Percentiles rank a stretch among this genome's conserved stretches.
phyloP scores from a whole-genome alignment of 2,329 filamentous ascomycete genomes.

The Exophiala oligosperma region DNA sequence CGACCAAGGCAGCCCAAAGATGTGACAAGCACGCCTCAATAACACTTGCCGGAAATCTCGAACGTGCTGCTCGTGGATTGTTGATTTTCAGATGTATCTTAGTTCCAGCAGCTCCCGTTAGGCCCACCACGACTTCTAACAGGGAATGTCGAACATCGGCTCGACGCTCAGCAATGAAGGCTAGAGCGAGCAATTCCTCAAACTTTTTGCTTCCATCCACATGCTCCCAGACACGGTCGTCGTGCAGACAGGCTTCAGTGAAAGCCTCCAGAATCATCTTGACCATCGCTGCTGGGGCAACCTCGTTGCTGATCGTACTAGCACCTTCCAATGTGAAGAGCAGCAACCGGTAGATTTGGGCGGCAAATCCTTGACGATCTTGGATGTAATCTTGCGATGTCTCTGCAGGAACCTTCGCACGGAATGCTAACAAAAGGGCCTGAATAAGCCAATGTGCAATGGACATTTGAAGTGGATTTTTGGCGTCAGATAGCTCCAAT shows the following conservation, averaged over 20 bases:
- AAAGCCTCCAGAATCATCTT: constrained; percentile 44
- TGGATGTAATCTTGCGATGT: constrained; percentile 33
- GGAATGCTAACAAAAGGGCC: constrained; percentile 56
- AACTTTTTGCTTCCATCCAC: constrained; percentile 15
- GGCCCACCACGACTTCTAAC: constrained; percentile 24
- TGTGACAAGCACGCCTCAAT: constrained; percentile 38
- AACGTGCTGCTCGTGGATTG: constrained; percentile 23
- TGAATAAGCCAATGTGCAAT: constrained; percentile 59
- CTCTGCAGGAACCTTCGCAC: constrained; percentile 44
- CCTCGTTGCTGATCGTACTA: constrained; percentile 5
- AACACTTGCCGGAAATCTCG: constrained; percentile 26
- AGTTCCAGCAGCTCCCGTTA: constrained; percentile 22
- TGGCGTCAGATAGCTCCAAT: constrained; percentile 51
- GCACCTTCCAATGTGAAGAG: constrained; percentile 19
- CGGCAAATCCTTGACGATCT: constrained; percentile 31
- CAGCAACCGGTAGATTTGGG: constrained; percentile 19
- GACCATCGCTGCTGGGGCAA: constrained; percentile 17
- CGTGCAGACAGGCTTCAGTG: constrained; percentile 51
- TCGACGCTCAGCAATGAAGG: constrained; percentile 37
- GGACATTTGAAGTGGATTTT: constrained; percentile 47
- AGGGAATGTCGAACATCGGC: constrained; percentile 24
- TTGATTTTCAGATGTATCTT: constrained; percentile 25
- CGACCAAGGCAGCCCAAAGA: constrained; percentile 46
- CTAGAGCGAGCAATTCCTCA: constrained; percentile 15
- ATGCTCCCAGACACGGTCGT: constrained; percentile 46